These are phyloP conservation scores for Pycnococcus provasolii DNA, from an alignment of 139 green algal species.

Conservation along the genomic window DNA sequence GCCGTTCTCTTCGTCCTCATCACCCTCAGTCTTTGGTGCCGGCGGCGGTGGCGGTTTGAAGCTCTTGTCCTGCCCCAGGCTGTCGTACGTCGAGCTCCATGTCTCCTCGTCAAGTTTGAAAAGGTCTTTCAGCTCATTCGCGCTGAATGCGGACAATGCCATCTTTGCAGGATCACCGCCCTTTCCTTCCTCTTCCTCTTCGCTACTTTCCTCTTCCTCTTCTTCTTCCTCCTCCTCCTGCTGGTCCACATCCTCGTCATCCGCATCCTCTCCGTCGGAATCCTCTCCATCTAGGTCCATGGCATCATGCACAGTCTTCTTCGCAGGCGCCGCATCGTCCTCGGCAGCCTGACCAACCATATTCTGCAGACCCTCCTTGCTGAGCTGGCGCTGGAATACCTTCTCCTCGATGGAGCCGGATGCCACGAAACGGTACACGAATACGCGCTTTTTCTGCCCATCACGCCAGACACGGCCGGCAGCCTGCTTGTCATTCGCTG, in stretches of 20 bases:
- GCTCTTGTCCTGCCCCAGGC: no score
- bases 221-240: constrained; percentile 6
- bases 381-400: constrained; percentile 92
- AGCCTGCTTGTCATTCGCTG: constrained; percentile 71
- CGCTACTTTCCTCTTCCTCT: not conserved
- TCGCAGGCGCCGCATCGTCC: not conserved
- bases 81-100: no score
- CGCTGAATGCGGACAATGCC: constrained; percentile 7
- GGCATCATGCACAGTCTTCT: not conserved
- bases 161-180: constrained; percentile 17
- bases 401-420: constrained; percentile 97
- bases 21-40: no score
- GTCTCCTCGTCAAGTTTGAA: no score
- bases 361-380: constrained; percentile 51
- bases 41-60: no score
- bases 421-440: constrained; percentile 90
- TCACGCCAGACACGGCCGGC: constrained; percentile 87
- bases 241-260: not conserved
- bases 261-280: not conserved
- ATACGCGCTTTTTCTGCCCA: constrained; percentile 91
- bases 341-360: constrained; percentile 31
- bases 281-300: constrained; percentile 3
- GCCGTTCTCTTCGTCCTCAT: no score
- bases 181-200: not conserved
- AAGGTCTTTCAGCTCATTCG: no score